Conservation (phyloP, 164 flowering plant species). For the Vitis vinifera region DNA sequence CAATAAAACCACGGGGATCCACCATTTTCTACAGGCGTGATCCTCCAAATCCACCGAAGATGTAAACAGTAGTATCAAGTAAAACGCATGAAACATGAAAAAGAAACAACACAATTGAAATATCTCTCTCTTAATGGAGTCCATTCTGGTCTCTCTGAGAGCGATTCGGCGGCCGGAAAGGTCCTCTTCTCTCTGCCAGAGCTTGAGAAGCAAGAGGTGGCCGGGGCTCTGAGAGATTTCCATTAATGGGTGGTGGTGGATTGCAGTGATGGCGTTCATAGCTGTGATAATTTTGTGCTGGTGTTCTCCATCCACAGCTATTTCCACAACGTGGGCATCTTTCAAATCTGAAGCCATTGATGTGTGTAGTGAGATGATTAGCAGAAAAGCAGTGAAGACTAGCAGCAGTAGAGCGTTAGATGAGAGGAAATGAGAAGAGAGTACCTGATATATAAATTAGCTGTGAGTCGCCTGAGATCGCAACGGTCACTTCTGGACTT, state of each 20-base stretch:
- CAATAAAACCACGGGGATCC: constrained; percentile 62
- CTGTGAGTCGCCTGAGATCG: no score
- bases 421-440: no score
- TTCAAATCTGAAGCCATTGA: constrained; percentile 51
- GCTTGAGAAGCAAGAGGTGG: constrained; percentile 87
- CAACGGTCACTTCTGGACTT: no score
- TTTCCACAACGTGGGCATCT: constrained; percentile 69
- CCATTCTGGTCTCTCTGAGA: constrained; percentile 55
- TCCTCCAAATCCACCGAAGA: constrained; percentile 31
- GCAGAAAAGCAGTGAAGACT: no score
- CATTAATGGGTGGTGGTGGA: constrained; percentile 79
- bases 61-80: constrained; percentile 57
- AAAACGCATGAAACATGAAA: constrained; percentile 62
- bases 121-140: constrained; percentile 48
- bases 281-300: constrained; percentile 22
- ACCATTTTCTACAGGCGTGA: constrained; percentile 54
- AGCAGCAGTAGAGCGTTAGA: no score
- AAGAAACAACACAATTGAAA: constrained; percentile 76
- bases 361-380: background rate
- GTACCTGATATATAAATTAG: no score
- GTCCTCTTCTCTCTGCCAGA: constrained; percentile 87
- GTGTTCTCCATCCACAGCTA: constrained; percentile 67
- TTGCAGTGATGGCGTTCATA: constrained; percentile 29
- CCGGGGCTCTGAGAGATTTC: constrained; percentile 91
- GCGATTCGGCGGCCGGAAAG: constrained; percentile 47